Conservation (phyloP, 208 protist genomes). For the Leishmania martiniquensis region DNA sequence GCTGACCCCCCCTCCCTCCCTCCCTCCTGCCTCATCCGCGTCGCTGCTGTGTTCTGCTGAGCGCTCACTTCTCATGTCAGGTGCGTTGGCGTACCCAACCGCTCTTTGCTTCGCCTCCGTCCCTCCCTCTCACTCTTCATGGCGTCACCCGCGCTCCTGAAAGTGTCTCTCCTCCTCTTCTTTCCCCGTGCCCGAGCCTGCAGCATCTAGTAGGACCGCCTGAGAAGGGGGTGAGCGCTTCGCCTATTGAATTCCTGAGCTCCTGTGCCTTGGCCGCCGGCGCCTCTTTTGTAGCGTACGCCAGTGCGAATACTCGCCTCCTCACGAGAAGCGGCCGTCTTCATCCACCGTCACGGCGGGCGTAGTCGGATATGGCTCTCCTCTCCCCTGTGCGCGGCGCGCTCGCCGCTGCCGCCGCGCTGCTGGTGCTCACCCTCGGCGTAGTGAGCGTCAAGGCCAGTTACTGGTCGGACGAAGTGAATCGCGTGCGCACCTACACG, state of each 20-base stretch:
- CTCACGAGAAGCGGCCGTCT: background rate
- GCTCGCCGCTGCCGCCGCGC: conserved; percentile 7
- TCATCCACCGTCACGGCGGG: too few species aligned
- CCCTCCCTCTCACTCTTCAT: background rate
- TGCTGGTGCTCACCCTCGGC: conserved; percentile 19
- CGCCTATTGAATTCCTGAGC: background rate
- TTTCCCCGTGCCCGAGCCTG: background rate
- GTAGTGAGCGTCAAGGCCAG: conserved; percentile 21
- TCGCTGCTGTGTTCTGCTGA: background rate
- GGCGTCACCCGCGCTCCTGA: too few species aligned
- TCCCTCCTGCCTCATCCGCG: background rate
- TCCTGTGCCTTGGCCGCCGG: background rate
- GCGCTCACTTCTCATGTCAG: background rate
- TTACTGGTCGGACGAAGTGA: conserved; percentile 51
- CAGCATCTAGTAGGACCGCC: background rate
- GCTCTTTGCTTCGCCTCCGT: background rate
- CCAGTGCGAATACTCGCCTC: too few species aligned
- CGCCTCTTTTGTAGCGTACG: background rate
- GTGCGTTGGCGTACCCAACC: background rate
- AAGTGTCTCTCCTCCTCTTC: background rate
- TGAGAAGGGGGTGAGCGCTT: background rate
- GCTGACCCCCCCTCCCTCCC: background rate
- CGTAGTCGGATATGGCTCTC: conserved; percentile 20
- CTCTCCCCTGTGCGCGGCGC: conserved; percentile 1
- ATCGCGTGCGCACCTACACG: conserved; percentile 48